Evolutionary conservation across 352 stramenopile species (phyloP).

Genomic region (Discostella stelligera): DNA sequence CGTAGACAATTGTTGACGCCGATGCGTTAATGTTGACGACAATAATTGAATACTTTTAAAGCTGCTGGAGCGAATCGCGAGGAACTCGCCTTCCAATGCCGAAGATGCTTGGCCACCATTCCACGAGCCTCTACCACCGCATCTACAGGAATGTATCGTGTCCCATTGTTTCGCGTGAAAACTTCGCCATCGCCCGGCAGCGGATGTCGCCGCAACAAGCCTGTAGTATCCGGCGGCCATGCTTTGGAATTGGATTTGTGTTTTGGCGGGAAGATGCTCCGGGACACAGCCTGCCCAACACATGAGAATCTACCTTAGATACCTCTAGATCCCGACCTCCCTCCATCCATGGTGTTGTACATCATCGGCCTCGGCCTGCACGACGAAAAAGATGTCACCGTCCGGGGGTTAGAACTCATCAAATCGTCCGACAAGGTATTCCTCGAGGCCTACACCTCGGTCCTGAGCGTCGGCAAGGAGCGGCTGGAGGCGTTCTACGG

Average conservation of each 20-base stretch:
- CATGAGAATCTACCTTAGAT: too few relatives aligned
- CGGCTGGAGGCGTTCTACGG: constrained; percentile 91
- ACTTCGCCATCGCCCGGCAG: too few relatives aligned
- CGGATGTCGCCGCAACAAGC: too few relatives aligned
- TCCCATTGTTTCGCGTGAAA: neutral
- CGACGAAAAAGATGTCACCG: constrained; percentile 98
- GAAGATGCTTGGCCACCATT: neutral
- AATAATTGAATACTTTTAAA: neutral
- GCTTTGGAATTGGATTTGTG: neutral
- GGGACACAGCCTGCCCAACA: too few relatives aligned
- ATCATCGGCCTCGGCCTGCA: constrained; percentile 96
- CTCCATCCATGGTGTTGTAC: constrained; percentile 91
- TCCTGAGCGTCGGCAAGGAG: constrained; percentile 88
- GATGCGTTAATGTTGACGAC: neutral
- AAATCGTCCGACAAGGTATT: constrained; percentile 93
- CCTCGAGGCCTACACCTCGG: constrained; percentile 97
- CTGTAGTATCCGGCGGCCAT: too few relatives aligned
- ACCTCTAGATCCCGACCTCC: too few relatives aligned
- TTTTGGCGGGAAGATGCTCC: too few relatives aligned
- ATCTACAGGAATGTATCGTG: neutral
- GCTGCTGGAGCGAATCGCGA: neutral
- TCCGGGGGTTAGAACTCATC: constrained; percentile 94
- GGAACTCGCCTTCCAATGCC: neutral
- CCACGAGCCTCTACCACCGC: neutral
- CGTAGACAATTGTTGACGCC: constrained; percentile 3